Evolutionary conservation across 805 yeast genomes (phyloP).

Genomic region (Candida maris): DNA sequence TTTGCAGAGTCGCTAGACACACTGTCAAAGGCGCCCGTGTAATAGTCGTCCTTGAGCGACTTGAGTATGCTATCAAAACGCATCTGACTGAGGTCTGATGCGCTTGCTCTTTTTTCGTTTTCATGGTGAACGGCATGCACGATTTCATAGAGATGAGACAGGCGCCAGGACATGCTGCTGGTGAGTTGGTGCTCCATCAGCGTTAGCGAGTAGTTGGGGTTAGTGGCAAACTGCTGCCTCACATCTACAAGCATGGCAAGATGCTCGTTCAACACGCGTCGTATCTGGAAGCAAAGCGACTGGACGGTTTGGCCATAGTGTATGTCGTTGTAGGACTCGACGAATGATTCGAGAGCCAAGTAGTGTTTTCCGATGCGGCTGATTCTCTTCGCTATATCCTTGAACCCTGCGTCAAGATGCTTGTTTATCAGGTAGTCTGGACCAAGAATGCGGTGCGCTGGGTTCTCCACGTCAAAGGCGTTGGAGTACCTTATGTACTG

Average conservation of each 20-base stretch:
- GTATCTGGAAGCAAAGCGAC: slow-evolving; percentile 60
- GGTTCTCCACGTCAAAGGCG: slow-evolving; percentile 46
- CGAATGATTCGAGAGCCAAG: slow-evolving; percentile 54
- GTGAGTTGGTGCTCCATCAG: slow-evolving; percentile 51
- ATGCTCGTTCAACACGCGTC: slow-evolving; percentile 38
- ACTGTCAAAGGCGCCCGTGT: slow-evolving; percentile 46
- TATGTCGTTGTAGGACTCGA: slow-evolving; percentile 52
- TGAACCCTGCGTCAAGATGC: slow-evolving; percentile 68
- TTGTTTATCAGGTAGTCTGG: slow-evolving; percentile 75
- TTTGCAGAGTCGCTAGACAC: slow-evolving; percentile 49
- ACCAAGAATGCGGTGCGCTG: slow-evolving; percentile 48
- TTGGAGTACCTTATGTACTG: slow-evolving; percentile 66
- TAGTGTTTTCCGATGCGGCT: slow-evolving; percentile 62
- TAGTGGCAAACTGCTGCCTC: slow-evolving; percentile 51
- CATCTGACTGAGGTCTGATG: slow-evolving; percentile 26
- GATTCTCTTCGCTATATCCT: slow-evolving; percentile 62
- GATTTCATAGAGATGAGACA: slow-evolving; percentile 58
- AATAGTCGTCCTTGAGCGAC: slow-evolving; percentile 38
- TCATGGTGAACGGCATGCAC: slow-evolving; percentile 48
- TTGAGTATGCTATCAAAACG: slow-evolving; percentile 30
- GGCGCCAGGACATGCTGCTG: slow-evolving; percentile 31
- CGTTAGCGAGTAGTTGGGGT: slow-evolving; percentile 54
- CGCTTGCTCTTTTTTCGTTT: slow-evolving; percentile 37
- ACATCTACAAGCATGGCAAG: slow-evolving; percentile 35
- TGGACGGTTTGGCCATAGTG: slow-evolving; percentile 71